A percentile compares a stretch with the other conserved stretches of the same genome.
phyloP scores from a whole-genome alignment of 805 yeast species.

The Wickerhamomyces bisporus region DNA sequence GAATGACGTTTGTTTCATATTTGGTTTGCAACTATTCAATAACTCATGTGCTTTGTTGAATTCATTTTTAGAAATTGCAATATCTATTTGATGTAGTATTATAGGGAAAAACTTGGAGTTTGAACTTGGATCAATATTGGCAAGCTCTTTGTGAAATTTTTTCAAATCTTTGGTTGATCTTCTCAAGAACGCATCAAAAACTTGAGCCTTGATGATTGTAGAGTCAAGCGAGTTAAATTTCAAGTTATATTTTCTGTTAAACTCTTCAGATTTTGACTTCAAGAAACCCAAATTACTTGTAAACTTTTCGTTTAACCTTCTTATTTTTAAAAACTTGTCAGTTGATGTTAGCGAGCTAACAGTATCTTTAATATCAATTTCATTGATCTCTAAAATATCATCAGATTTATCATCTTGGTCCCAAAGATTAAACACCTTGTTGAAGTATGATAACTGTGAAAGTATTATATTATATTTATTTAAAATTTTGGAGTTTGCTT shows the following conservation, averaged over 20 bases:
- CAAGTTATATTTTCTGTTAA: slow-evolving; percentile 15
- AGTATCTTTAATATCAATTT: slow-evolving; percentile 36
- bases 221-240: slow-evolving; percentile 18
- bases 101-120: slow-evolving; percentile 35
- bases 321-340: slow-evolving; percentile 16
- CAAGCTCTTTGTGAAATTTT: slow-evolving; percentile 23
- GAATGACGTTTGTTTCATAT: slow-evolving; percentile 31
- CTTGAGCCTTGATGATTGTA: slow-evolving; percentile 33
- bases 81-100: slow-evolving; percentile 29
- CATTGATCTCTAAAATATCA: slow-evolving; percentile 34
- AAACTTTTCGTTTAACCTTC: slow-evolving; percentile 17
- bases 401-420: slow-evolving; percentile 27
- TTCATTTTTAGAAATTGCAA: slow-evolving; percentile 29
- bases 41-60: slow-evolving; percentile 35
- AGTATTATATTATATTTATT: slow-evolving; percentile 35
- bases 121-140: slow-evolving; percentile 11
- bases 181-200: slow-evolving; percentile 34
- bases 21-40: slow-evolving; percentile 35
- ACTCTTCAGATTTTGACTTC: slow-evolving; percentile 9
- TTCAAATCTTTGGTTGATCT: slow-evolving; percentile 24
- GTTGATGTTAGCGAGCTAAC: slow-evolving; percentile 28
- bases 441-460: slow-evolving; percentile 32
- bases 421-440: slow-evolving; percentile 40
- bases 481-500: slow-evolving; percentile 46
- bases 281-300: slow-evolving; percentile 19